These are phyloP conservation scores for Scleromitrula shiraiana DNA, from an alignment of 2,329 filamentous ascomycete genomes.

Conservation along the genomic window DNA sequence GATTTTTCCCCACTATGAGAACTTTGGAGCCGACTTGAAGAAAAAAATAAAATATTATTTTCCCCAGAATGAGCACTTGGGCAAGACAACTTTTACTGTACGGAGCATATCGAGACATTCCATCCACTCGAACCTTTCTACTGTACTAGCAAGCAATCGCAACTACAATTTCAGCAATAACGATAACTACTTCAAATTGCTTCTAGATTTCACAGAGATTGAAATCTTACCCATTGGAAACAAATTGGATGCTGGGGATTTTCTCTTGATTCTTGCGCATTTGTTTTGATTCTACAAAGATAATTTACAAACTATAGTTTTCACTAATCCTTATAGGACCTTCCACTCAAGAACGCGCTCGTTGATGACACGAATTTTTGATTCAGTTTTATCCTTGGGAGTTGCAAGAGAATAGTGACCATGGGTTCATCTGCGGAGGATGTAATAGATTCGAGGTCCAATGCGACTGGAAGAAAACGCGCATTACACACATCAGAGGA, in stretches of 20 bases:
- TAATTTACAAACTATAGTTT: not conserved
- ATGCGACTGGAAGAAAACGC: slow-evolving; percentile 5
- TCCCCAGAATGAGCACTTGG: not conserved
- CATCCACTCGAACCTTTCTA: too few species aligned
- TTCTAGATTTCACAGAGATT: too few species aligned
- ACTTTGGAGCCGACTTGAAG: too few species aligned
- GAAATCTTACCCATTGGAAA: too few species aligned
- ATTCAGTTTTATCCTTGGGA: not conserved
- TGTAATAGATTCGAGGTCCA: slow-evolving; percentile 5
- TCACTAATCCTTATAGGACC: slow-evolving; percentile 9
- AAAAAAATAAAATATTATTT: too few species aligned
- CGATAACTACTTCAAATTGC: too few species aligned
- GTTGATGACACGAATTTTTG: not conserved
- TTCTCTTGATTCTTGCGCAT: not conserved
- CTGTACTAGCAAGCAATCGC: too few species aligned
- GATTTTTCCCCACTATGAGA: too few species aligned
- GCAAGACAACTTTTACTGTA: not conserved
- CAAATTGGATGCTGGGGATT: too few species aligned
- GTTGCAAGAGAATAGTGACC: not conserved
- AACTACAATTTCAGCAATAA: too few species aligned
- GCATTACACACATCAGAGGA: slow-evolving; percentile 1
- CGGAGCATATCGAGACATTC: too few species aligned
- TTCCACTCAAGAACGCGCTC: not conserved
- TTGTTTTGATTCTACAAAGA: not conserved
- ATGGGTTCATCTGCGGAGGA: slow-evolving; percentile 4